A percentile compares a stretch with the other conserved stretches of the same genome.
Conservation (phyloP, 257 asterid species). For the Gardenia jasminoides region DNA sequence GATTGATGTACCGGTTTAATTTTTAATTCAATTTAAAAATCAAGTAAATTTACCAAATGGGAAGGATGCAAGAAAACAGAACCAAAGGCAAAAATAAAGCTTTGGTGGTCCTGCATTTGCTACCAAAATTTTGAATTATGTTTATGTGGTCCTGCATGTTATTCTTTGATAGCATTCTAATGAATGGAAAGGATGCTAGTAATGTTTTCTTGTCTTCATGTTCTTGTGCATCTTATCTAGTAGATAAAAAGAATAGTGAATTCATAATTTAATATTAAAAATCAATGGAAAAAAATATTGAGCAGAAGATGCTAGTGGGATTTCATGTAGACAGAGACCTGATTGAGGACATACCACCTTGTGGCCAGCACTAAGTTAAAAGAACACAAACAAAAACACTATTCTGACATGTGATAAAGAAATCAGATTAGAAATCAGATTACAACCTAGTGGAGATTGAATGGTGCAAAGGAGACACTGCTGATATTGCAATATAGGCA, state of each 20-base stretch:
- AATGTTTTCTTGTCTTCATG: conserved; percentile 14
- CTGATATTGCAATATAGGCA: background rate
- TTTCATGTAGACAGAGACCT: conserved; percentile 5
- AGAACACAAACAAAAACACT: background rate
- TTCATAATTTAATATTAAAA: background rate
- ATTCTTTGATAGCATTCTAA: background rate
- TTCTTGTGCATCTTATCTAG: conserved; percentile 2
- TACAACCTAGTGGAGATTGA: conserved; percentile 14
- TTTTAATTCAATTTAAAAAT: background rate
- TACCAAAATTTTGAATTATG: background rate
- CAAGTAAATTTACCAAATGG: background rate
- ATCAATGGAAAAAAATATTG: background rate
- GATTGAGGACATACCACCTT: conserved; percentile 20
- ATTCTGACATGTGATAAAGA: conserved; percentile 18
- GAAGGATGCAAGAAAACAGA: background rate
- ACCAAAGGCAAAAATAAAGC: background rate
- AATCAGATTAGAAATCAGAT: background rate
- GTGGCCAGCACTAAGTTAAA: conserved; percentile 12
- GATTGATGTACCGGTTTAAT: background rate
- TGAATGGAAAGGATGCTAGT: background rate
- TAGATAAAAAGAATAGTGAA: conserved; percentile 6
- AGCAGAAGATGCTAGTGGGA: conserved; percentile 2
- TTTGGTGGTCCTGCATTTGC: background rate
- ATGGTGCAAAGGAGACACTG: conserved; percentile 14
- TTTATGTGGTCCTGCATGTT: conserved; percentile 20